phyloP scores from a whole-genome alignment of 1,284 basidiomycete species.

The Sutorius eximius region DNA sequence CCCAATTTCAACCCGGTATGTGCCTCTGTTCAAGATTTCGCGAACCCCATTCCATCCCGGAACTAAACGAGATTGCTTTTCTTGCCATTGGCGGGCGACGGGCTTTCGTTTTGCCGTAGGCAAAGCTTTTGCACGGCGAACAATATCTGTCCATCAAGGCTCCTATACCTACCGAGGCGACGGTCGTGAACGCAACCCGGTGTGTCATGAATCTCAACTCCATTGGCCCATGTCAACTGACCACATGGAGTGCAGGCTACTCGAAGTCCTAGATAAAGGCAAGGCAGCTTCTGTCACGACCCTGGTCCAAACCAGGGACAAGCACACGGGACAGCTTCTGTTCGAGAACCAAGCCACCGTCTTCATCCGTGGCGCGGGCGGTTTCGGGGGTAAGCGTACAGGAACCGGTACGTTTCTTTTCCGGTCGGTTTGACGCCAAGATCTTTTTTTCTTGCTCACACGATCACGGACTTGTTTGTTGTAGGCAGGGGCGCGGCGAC shows the following conservation, averaged over 20 bases:
- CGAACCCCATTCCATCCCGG: not conserved
- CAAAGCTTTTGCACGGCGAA: constrained; percentile 97
- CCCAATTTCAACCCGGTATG: constrained; percentile 92
- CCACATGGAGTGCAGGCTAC: constrained; percentile 43
- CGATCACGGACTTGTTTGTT: not conserved
- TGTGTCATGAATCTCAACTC: constrained; percentile 29
- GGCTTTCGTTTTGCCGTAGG: constrained; percentile 42
- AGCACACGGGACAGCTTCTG: constrained; percentile 74
- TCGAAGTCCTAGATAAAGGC: constrained; percentile 87
- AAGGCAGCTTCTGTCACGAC: constrained; percentile 89
- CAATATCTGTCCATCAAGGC: constrained; percentile 91
- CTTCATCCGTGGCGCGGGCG: constrained; percentile 92
- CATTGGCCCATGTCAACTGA: not conserved
- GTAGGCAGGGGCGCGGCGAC: constrained; percentile 89
- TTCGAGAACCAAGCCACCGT: constrained; percentile 94
- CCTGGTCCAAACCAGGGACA: constrained; percentile 79
- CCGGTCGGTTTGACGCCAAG: not conserved
- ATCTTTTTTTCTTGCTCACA: not conserved
- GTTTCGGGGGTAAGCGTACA: constrained; percentile 89
- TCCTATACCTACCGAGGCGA: constrained; percentile 84
- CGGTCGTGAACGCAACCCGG: constrained; percentile 80
- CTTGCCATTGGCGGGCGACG: not conserved
- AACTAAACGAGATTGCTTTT: not conserved
- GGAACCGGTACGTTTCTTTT: constrained; percentile 59
- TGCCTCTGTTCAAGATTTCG: constrained; percentile 7